Conservation (phyloP, 345 rosid genomes). For the Pistacia vera region DNA sequence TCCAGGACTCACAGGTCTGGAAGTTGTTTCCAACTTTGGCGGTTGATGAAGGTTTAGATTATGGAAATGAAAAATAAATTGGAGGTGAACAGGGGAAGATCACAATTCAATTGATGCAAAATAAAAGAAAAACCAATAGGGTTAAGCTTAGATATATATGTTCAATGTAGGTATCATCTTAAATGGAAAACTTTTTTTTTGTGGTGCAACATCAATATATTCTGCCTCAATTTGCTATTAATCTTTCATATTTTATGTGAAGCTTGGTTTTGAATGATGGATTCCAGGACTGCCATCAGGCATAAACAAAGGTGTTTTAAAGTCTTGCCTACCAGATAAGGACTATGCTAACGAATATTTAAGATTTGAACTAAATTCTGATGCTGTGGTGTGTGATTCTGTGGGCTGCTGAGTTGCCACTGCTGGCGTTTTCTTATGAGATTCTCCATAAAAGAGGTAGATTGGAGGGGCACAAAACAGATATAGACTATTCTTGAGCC, state of each 20-base stretch:
- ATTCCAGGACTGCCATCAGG: no score
- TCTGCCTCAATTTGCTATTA: not conserved
- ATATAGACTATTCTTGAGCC: conserved; percentile 10
- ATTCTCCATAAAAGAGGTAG: conserved; percentile 19
- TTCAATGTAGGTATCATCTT: conserved; percentile 2
- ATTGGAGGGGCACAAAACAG: not conserved
- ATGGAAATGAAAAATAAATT: conserved; percentile 9
- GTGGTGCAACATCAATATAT: not conserved
- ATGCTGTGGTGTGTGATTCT: not conserved
- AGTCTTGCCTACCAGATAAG: no score
- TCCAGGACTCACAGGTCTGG: conserved; percentile 60
- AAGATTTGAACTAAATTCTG: not conserved
- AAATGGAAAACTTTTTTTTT: conserved; percentile 1
- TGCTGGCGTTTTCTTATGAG: conserved; percentile 26
- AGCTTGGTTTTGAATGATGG: no score
- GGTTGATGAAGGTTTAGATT: conserved; percentile 28
- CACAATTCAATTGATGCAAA: conserved; percentile 17
- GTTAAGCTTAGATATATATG: not conserved
- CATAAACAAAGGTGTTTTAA: no score
- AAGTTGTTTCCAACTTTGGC: conserved; percentile 73
- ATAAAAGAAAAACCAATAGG: not conserved
- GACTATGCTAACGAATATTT: not conserved
- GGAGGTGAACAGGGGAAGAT: not conserved
- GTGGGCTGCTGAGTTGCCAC: conserved; percentile 20
- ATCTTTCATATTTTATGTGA: no score